Conservation (phyloP, 805 yeast genomes). For the Ogataea chonburiensis region DNA sequence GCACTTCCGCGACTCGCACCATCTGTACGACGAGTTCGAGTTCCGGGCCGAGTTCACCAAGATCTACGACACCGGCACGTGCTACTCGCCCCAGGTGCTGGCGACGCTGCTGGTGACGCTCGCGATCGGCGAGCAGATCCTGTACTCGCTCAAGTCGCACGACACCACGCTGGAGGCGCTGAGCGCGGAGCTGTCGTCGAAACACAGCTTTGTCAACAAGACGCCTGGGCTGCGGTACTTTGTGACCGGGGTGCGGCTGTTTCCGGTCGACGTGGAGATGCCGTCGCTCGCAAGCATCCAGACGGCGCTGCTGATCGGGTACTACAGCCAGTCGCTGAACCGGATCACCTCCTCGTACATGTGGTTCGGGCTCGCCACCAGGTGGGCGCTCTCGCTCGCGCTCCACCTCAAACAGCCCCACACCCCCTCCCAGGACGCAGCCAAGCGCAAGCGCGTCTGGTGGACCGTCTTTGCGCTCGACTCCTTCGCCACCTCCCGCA, state of each 20-base stretch:
- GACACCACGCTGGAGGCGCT: constrained; percentile 17
- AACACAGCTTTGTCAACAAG: constrained; percentile 18
- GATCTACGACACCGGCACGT: constrained; percentile 22
- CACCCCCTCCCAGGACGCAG: constrained; percentile 23
- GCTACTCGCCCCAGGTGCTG: constrained; percentile 19
- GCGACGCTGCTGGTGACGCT: constrained; percentile 23
- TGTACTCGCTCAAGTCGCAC: constrained; percentile 24
- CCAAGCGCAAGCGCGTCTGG: constrained; percentile 38
- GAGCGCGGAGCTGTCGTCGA: constrained; percentile 19
- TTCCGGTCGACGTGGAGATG: constrained; percentile 30
- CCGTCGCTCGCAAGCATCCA: constrained; percentile 35
- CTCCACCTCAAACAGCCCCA: constrained; percentile 31
- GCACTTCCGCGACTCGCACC: constrained; percentile 24
- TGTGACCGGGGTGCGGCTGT: constrained; percentile 27
- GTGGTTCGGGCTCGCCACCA: constrained; percentile 37
- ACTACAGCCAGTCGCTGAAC: constrained; percentile 37
- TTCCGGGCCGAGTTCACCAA: constrained; percentile 21
- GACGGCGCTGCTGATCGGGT: constrained; percentile 35
- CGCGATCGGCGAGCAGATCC: constrained; percentile 28
- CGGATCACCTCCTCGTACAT: constrained; percentile 36
- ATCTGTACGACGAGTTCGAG: constrained; percentile 24
- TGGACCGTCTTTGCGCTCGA: constrained; percentile 41
- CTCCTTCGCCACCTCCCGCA: constrained; percentile 37
- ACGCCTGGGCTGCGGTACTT: constrained; percentile 35
- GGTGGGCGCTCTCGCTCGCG: constrained; percentile 34